These are phyloP conservation scores for Fremontodendron californicum DNA, from an alignment of 345 rosid species.

Conservation along the genomic window DNA sequence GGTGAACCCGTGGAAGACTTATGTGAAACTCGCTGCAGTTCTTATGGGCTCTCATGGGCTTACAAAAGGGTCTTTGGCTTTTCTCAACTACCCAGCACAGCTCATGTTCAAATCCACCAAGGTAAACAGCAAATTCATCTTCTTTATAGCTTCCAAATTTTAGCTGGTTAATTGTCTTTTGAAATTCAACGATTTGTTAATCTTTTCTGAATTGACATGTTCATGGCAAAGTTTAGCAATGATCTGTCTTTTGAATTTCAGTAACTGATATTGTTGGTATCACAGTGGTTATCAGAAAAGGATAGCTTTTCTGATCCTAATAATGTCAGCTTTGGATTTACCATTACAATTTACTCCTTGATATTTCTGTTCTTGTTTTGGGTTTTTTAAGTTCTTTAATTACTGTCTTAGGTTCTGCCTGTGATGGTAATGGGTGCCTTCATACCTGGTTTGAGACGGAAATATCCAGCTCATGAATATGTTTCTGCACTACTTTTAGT, in stretches of 20 bases:
- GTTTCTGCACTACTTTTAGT: constrained; percentile 75
- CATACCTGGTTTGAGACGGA: constrained; percentile 85
- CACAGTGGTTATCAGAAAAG: neutral
- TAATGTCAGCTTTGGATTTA: neutral
- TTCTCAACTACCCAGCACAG: constrained; percentile 95
- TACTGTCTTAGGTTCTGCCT: constrained; percentile 64
- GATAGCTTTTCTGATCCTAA: neutral
- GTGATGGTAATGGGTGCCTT: constrained; percentile 99
- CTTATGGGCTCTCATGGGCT: constrained; percentile 95
- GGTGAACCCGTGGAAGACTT: constrained; percentile 94
- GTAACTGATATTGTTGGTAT: neutral
- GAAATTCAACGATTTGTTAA: neutral
- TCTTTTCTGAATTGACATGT: neutral
- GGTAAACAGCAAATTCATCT: constrained; percentile 32
- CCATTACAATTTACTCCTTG: neutral
- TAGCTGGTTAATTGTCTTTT: too few relatives aligned
- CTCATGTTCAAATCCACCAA: constrained; percentile 98
- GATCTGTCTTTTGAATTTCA: neutral
- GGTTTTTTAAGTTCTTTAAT: neutral
- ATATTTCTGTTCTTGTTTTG: neutral
- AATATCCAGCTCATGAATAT: constrained; percentile 76
- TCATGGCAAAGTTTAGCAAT: neutral
- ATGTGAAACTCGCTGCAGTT: constrained; percentile 90
- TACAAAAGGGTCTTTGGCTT: constrained; percentile 94
- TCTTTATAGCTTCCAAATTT: too few relatives aligned